Percentiles rank a stretch among this genome's conserved stretches.
phyloP scores from a whole-genome alignment of 2,329 filamentous ascomycete species.

The Pseudogymnoascus sp. region DNA sequence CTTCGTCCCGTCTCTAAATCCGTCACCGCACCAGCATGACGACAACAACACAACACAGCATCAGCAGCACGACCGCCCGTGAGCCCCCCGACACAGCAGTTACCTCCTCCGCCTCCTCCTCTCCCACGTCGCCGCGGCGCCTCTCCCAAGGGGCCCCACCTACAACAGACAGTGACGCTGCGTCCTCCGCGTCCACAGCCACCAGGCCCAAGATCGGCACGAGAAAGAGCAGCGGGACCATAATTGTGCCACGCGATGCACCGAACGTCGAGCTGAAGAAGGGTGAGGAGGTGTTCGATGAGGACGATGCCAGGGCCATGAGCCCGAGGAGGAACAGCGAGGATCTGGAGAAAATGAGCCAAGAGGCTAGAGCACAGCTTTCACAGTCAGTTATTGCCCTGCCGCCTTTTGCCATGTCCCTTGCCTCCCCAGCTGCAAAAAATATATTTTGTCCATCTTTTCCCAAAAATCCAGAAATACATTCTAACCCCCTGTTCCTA shows the following conservation, averaged over 20 bases:
- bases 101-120: not conserved
- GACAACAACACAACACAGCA: slow-evolving; percentile 9
- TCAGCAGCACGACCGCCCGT: slow-evolving; percentile 6
- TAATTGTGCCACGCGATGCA: slow-evolving; percentile 72
- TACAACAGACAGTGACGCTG: slow-evolving; percentile 4
- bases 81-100: slow-evolving; percentile 6
- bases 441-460: not conserved
- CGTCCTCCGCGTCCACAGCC: slow-evolving; percentile 8
- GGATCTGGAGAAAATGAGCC: slow-evolving; percentile 79
- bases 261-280: slow-evolving; percentile 65
- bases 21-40: slow-evolving; percentile 9
- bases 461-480: not conserved
- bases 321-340: slow-evolving; percentile 85
- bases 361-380: slow-evolving; percentile 65
- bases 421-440: not conserved
- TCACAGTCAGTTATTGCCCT: slow-evolving; percentile 38
- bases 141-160: slow-evolving; percentile 3
- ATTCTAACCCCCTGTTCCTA: not conserved
- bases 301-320: slow-evolving; percentile 88
- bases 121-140: not conserved
- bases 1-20: slow-evolving; percentile 6
- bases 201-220: slow-evolving; percentile 54
- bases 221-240: slow-evolving; percentile 72
- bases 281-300: slow-evolving; percentile 59
- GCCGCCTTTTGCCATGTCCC: not conserved